These are phyloP conservation scores for Fistulifera solaris DNA, from an alignment of 108 stramenopile genomes.

Conservation along the genomic window DNA sequence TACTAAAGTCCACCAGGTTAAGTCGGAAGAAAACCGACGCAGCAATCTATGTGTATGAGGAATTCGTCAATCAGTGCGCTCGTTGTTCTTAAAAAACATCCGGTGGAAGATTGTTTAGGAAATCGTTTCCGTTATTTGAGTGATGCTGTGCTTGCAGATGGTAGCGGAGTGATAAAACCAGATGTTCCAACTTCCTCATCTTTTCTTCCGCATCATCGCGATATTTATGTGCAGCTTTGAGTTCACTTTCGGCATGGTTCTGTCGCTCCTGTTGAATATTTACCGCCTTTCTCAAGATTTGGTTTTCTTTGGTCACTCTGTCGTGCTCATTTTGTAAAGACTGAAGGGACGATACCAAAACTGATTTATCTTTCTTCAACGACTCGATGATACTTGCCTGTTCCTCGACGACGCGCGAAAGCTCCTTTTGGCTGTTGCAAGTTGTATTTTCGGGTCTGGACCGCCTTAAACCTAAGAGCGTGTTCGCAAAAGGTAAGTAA, in stretches of 20 bases:
- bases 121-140: constrained; percentile 49
- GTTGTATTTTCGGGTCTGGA: constrained; percentile 5
- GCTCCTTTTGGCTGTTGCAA: constrained; percentile 16
- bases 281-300: constrained; percentile 63
- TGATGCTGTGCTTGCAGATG: constrained; percentile 56
- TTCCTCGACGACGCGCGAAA: constrained; percentile 40
- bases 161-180: constrained; percentile 64
- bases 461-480: background rate
- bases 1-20: too few species aligned
- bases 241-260: constrained; percentile 45
- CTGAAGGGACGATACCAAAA: constrained; percentile 22
- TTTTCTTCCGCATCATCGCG: constrained; percentile 60
- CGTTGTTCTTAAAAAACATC: constrained; percentile 50
- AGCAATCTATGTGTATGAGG: too few species aligned
- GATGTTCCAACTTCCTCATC: constrained; percentile 71
- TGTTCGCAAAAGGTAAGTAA: background rate
- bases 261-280: constrained; percentile 79
- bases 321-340: constrained; percentile 40
- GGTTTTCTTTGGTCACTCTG: constrained; percentile 61
- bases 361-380: constrained; percentile 52
- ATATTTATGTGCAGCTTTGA: constrained; percentile 53
- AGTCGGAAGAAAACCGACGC: too few species aligned
- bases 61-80: too few species aligned
- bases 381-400: constrained; percentile 54
- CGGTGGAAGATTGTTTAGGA: constrained; percentile 63